These are phyloP conservation scores for Ceratocystiopsis brevicomis DNA, from an alignment of 2,329 filamentous ascomycete genomes.

Conservation along the genomic window DNA sequence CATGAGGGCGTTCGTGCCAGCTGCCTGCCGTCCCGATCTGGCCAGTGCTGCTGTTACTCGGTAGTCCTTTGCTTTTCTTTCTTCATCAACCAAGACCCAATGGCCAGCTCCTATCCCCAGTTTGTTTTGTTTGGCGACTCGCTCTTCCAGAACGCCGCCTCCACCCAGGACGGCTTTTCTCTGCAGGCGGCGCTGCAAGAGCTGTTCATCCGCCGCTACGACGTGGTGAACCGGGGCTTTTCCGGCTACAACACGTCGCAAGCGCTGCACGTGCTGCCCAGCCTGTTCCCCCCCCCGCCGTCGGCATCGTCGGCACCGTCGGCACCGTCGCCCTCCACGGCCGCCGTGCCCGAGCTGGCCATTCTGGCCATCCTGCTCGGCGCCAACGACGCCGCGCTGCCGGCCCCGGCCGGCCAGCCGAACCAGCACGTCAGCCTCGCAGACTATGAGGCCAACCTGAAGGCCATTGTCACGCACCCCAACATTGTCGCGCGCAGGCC, in stretches of 20 bases:
- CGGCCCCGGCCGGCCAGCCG: conserved; percentile 36
- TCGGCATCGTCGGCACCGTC: background rate
- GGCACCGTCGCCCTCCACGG: conserved; percentile 27
- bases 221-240: conserved; percentile 77
- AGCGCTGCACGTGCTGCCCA: conserved; percentile 46
- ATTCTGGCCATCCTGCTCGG: conserved; percentile 65
- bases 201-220: conserved; percentile 54
- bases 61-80: no score
- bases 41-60: no score
- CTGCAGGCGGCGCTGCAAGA: conserved; percentile 54
- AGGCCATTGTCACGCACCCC: conserved; percentile 52
- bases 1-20: no score
- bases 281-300: conserved; percentile 47
- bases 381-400: conserved; percentile 70
- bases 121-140: conserved; percentile 81
- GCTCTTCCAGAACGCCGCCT: conserved; percentile 52
- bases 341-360: conserved; percentile 30
- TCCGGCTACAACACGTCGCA: conserved; percentile 72
- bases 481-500: conserved; percentile 49
- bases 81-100: background rate
- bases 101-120: conserved; percentile 40
- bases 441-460: conserved; percentile 55
- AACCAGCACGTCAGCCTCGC: conserved; percentile 64
- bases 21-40: no score
- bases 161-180: conserved; percentile 47